phyloP scores from a whole-genome alignment of 345 rosid species.

The Leavenworthia alabamica region DNA sequence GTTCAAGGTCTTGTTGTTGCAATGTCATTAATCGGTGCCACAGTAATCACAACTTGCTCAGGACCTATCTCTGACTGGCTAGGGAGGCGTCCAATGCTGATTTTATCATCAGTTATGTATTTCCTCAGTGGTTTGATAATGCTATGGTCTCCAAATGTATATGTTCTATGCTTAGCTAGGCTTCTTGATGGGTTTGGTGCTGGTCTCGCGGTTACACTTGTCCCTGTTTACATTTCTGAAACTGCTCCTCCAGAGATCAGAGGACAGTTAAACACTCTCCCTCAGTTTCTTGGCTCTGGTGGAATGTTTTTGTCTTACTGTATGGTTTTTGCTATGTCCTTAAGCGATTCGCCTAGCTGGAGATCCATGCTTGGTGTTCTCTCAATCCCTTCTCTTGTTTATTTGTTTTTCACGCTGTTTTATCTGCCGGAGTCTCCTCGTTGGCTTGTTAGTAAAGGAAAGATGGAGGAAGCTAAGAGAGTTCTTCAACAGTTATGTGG shows the following conservation, averaged over 20 bases:
- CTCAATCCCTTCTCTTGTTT: constrained; percentile 70
- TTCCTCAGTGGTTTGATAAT: constrained; percentile 79
- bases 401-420: constrained; percentile 57
- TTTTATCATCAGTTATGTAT: constrained; percentile 64
- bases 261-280: constrained; percentile 84
- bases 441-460: constrained; percentile 98
- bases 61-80: constrained; percentile 90
- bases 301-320: constrained; percentile 93
- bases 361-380: constrained; percentile 91
- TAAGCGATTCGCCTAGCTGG: constrained; percentile 73
- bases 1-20: constrained; percentile 95
- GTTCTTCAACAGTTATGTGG: constrained; percentile 90
- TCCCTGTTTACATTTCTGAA: constrained; percentile 88
- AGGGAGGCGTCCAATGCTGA: constrained; percentile 96
- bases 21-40: constrained; percentile 91
- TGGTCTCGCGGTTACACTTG: constrained; percentile 86
- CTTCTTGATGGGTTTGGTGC: constrained; percentile 86
- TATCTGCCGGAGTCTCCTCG: constrained; percentile 98
- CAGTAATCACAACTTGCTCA: constrained; percentile 83
- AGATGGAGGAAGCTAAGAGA: constrained; percentile 69
- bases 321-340: constrained; percentile 86
- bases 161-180: constrained; percentile 72
- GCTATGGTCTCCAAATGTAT: constrained; percentile 94
- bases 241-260: constrained; percentile 95
- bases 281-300: constrained; percentile 89